Evolutionary conservation across 225 moss, liverwort and hornwort species (phyloP), one percentile per base, ranked within the genome.

Genomic region (Sphagnum contortum): DNA sequence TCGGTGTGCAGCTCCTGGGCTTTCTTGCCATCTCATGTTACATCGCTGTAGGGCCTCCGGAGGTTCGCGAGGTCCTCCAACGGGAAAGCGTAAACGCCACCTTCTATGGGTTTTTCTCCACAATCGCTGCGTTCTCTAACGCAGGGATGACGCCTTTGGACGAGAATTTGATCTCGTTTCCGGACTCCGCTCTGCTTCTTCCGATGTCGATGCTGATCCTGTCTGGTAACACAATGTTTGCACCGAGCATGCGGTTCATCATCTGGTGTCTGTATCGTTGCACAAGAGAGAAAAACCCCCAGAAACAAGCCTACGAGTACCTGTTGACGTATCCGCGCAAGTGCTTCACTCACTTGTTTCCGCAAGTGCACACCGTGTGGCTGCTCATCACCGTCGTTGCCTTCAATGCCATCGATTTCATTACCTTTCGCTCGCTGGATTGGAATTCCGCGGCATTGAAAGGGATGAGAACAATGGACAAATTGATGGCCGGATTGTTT

Each of bases 81-180:
- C 52, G 55, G 3, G 64, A 79, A 63, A 72, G 48, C 11, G 55
- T 82, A 4, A 77, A 88, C 69, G 77, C 78, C 12, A 68, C 77
- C 4, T 77, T 79, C 6, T 75, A 65, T 11, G 71, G 78, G 64
- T 44, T 79, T 8, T 81, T 79, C 69, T 64, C 81, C 58, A 71
- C 78, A 45, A 52, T 79, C 52, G 78, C 79, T 13, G 78, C 88
- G n/a, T 78, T 86, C 47, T 81, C 78, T 5, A 83, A 83, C 12
- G 78, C 83, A 51, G 70, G 85, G 7, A 50, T 86, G n/a, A 73
- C 88, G 2, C 66, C 75, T 0, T 60, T 93, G 59, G 83, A 88
- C 44, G 88, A 90, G 13, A 88, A 79, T 70, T 81, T 90, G 80
- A 44, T 79, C 47, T 57, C 80, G 0, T 93, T 93, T 64, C 63